These are phyloP conservation scores for Yamadazyma membranifaciens DNA, from an alignment of 1,139 yeast genomes.

Conservation along the genomic window DNA sequence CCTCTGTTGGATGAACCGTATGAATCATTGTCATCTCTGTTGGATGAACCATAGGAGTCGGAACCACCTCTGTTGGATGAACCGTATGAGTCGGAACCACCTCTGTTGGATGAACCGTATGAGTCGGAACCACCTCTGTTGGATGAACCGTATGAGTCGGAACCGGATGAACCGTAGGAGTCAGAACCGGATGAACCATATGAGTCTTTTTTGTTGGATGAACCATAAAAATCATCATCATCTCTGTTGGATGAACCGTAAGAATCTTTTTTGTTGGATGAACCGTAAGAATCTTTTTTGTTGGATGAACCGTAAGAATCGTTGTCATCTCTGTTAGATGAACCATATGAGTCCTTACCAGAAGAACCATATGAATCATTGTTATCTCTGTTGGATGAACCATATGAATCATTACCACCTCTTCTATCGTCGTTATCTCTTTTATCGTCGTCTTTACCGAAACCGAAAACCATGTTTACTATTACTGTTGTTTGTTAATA, in stretches of 20 bases:
- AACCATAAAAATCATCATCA: slow-evolving; percentile 14
- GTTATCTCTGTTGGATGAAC: slow-evolving; percentile 14
- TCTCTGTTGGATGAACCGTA: slow-evolving; percentile 19
- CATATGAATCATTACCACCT: slow-evolving; percentile 12
- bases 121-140: slow-evolving; percentile 11
- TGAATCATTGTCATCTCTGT: slow-evolving; percentile 10
- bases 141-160: slow-evolving; percentile 13
- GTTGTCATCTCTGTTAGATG: slow-evolving; percentile 9
- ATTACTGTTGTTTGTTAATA: background rate
- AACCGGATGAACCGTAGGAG: slow-evolving; percentile 20
- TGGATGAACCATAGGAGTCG: slow-evolving; percentile 14
- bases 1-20: slow-evolving; percentile 17
- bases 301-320: slow-evolving; percentile 21
- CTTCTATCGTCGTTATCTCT: slow-evolving; percentile 17
- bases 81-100: slow-evolving; percentile 20
- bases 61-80: slow-evolving; percentile 15
- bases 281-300: slow-evolving; percentile 20
- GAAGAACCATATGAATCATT: slow-evolving; percentile 17
- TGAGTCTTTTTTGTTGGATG: slow-evolving; percentile 16
- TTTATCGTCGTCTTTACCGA: slow-evolving; percentile 11
- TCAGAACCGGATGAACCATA: slow-evolving; percentile 20
- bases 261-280: slow-evolving; percentile 16
- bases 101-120: slow-evolving; percentile 14
- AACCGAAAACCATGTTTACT: slow-evolving; percentile 16
- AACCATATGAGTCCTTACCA: slow-evolving; percentile 15